phyloP scores from a whole-genome alignment of 2,329 filamentous ascomycete species.

The Stemphylium beticola region DNA sequence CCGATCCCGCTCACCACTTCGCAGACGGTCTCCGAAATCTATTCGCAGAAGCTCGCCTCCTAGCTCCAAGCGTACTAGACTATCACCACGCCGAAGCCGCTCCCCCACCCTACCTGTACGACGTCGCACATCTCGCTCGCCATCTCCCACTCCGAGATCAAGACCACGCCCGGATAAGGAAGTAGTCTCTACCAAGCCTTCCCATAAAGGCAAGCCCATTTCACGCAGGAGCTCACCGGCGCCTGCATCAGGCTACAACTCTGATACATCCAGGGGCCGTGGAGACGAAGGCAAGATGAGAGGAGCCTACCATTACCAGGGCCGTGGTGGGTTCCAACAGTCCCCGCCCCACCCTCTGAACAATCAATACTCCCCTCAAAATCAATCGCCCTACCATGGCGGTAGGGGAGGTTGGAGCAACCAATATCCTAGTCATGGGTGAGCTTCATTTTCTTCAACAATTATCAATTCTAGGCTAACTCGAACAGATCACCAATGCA shows the following conservation, averaged over 20 bases:
- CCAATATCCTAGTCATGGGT: conserved; percentile 58
- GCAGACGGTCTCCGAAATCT: conserved; percentile 35
- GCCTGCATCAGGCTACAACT: conserved; percentile 37
- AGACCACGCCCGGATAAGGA: conserved; percentile 28
- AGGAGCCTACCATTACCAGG: conserved; percentile 44
- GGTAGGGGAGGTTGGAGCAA: conserved; percentile 62
- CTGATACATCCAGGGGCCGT: conserved; percentile 38
- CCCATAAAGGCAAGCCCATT: conserved; percentile 16
- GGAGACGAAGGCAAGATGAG: conserved; percentile 44
- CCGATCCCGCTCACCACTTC: conserved; percentile 43
- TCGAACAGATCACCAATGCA: conserved; percentile 52
- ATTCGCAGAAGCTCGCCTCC: conserved; percentile 34
- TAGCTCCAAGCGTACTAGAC: conserved; percentile 22
- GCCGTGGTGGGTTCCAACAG: conserved; percentile 57
- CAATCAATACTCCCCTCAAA: conserved; percentile 66
- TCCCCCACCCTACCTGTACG: conserved; percentile 34
- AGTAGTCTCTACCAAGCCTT: conserved; percentile 16
- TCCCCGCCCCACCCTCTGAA: conserved; percentile 66
- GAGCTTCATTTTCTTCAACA: conserved; percentile 33
- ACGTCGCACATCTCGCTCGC: conserved; percentile 41
- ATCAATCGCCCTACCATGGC: conserved; percentile 65
- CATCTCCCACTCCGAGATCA: conserved; percentile 23
- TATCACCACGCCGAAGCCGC: conserved; percentile 28
- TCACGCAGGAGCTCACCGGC: conserved; percentile 38
- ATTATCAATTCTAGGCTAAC: conserved; percentile 29